Base-by-base conservation (phyloP, 148 eudicot genomes). In the Chenopodium album region DNA sequence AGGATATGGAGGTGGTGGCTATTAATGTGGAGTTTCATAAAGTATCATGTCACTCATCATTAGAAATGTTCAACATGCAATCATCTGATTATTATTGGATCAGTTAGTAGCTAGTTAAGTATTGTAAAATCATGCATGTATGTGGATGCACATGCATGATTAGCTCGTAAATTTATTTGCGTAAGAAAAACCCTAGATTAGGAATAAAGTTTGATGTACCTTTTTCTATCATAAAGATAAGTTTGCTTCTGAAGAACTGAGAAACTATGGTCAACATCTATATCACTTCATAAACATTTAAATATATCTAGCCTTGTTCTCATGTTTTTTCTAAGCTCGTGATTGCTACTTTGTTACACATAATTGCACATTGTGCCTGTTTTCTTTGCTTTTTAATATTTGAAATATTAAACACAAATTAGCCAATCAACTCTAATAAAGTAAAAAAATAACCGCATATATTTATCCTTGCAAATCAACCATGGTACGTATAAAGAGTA, bases 1-100 rank as follows among this genome's bases (percentile, higher is more conserved):
- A 0, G 82, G 79, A 0, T 16, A 4, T 4, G 71, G 62, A 22
- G 82, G 44, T 17, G 81, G 79, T 73, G 76, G 76, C 9, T 48
- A 73, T 60, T 73, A 73, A 72, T 16, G 13, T 1, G 16, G 13
- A 19, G 29, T 12, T 20, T 3, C 1, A 28, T 28, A 4, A 46
- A 3, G 17, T 73, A 48, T 13, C 32, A 31, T 31, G 32, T 31
- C 20, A 4, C 3, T 73, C 62, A 46, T 73, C 4, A 7, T 73
- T 48, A 12, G 7, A 9, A 3, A 9, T 22, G 11, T 4, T 10
- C 22, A 19, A 10, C 1, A 8, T 9, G 44, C 7, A 41, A 48
- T 73, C 34, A 23, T 73, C 22, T 20, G 8, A n/a, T 28, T 48
- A 73, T 4, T 26, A 47, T 47, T 48, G 20, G 62, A 12, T 47